Base-by-base conservation (phyloP, 495 filamentous ascomycete genomes). In the Penicillium cataractarum region DNA sequence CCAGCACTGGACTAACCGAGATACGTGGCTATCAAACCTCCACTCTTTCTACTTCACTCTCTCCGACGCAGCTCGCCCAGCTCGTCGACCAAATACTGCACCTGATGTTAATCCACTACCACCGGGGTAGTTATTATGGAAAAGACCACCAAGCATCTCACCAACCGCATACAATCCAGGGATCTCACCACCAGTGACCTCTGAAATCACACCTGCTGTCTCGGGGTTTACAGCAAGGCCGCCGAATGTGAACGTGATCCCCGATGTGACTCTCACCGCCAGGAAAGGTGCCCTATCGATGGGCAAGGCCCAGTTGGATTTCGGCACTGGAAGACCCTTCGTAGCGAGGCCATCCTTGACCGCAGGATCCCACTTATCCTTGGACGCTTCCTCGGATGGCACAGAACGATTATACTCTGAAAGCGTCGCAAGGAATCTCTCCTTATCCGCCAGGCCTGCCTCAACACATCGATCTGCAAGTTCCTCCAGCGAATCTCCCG, bases 191-290 rank as follows among this genome's bases (percentile, higher is more conserved):
- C 71, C 65, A 5, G 80, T 82, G 3, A 63, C 58, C n/a, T 75
- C 68, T 8, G 72, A 79, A 21, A 87, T 63, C 6, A 87, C 77
- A 13, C 69, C 76, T 5, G 81, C 76, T 2, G 77, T 81, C 51
- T 80, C 65, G 0, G 81, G 77, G 46, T 84, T 74, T 8, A 84
- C 76, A 7, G 77, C 79, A 3, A 90, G 66, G 0, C 86, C 87
- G 2, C 86, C 87, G 70, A 89, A 90, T 0, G 86, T 89, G 64
- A 89, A 90, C 0, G 86, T 89, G 49, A 90, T 80, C 6, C 87
- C 87, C 32, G 79, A 80, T 1, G 80, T 79, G 7, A 89, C 84
- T 56, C 82, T 79, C 51, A 89, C 84, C 8, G 86, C 86, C 31
- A 84, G 63, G 62, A 85, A 90, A 0, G 86, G 86, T 2, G 69